Evolutionary conservation across 495 filamentous ascomycete species (phyloP), one percentile per base, ranked within the genome.

Genomic region (Lepraria neglecta): DNA sequence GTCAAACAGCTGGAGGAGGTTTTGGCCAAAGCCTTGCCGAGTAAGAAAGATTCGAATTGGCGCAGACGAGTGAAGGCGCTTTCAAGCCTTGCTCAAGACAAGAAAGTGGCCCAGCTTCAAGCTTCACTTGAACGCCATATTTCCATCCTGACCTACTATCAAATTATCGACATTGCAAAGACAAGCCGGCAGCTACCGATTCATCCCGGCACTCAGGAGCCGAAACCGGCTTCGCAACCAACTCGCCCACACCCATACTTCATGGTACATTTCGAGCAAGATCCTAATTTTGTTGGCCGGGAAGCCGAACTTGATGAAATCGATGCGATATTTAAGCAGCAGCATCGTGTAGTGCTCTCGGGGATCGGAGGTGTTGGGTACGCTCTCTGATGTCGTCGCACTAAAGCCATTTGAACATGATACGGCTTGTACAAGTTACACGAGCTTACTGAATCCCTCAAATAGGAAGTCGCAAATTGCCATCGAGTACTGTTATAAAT

Each of bases 291-390:
- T 54, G 65, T 82, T 55, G 71, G 73, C 27, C 75, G 78, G 30
- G 61, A 73, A 53, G 43, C 51, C 3, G 69, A 72, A 28, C 60
- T 80, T n/a, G 52, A 56, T 6, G 35, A 65, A 17, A 72, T 82
- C 43, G 56, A 67, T 17, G 9, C 55, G 9, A 69, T 28, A 50
- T 67, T 75, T 15, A 50, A 61, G 44, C 46, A 45, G 51, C 28
- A 60, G 53, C 58, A 50, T 15, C 68, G 72, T 27, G 66, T 68
- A 9, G 73, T 76, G 10, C 67, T 80, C 15, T 65, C 62, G 48
- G 78, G 78, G 14, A 67, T 81, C 15, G 79, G 77, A n/a, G 78
- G 79, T 6, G 71, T 81, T 51, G 78, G 79, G 78, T 81, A 71
- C 62, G 68, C n/a, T n/a, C n/a, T n/a, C n/a, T n/a, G n/a, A n/a